Percentiles rank a stretch among this genome's conserved stretches.
Conservation (phyloP, 2,329 filamentous ascomycete species). For the Penicillium psychrosexuale region DNA sequence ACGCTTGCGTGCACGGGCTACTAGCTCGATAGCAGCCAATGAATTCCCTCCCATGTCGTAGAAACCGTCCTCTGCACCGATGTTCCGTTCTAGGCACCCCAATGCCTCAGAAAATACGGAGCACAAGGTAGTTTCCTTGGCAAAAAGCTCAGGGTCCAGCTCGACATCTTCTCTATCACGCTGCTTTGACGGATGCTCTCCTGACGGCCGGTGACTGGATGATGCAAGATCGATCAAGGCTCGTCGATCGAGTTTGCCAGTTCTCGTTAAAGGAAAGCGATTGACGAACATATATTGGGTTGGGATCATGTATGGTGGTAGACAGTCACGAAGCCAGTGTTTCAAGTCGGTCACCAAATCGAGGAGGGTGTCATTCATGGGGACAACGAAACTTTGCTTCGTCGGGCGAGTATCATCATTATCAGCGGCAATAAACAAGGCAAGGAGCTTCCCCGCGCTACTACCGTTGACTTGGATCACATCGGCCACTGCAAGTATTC, state of each 20-base stretch:
- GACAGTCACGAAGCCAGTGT: not conserved
- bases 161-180: not conserved
- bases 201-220: not conserved
- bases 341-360: not conserved
- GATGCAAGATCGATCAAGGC: not conserved
- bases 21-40: conserved; percentile 29
- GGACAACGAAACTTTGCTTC: not conserved
- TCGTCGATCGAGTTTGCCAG: conserved; percentile 7
- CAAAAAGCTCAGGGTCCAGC: not conserved
- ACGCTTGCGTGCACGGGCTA: conserved; percentile 16
- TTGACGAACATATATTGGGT: not conserved
- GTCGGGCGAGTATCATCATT: not conserved
- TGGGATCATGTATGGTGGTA: conserved; percentile 9
- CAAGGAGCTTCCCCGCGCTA: not conserved
- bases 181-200: not conserved
- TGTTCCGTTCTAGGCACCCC: not conserved
- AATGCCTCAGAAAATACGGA: not conserved
- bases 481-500: not conserved
- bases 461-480: not conserved
- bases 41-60: conserved; percentile 33
- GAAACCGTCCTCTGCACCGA: conserved; percentile 22
- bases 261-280: conserved; percentile 1
- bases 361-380: not conserved
- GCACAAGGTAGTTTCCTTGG: not conserved
- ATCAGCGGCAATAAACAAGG: not conserved